Conservation (phyloP, 345 rosid genomes). For the Gossypium longicalyx region DNA sequence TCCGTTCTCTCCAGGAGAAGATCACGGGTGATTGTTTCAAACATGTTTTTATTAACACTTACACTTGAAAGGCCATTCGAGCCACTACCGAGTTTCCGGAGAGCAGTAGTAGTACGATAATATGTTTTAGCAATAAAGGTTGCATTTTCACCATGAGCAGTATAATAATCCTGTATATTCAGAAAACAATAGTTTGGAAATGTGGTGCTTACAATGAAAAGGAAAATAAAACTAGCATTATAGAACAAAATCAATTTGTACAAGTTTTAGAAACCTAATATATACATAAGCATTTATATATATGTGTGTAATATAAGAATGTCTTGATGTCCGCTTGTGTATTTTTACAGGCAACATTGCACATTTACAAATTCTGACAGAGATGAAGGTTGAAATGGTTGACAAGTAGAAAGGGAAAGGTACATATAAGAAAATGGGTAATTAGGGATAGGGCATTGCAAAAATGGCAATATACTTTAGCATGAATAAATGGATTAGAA, state of each 20-base stretch:
- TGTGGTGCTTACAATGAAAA: neutral
- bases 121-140: slow-evolving; percentile 82
- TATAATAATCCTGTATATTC: slow-evolving; percentile 74
- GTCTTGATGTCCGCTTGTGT: neutral
- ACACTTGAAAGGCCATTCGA: slow-evolving; percentile 76
- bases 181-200: slow-evolving; percentile 5
- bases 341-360: neutral
- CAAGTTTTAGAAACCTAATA: neutral
- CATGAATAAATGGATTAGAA: neutral
- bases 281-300: neutral
- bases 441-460: neutral
- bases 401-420: neutral
- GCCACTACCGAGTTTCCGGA: slow-evolving; percentile 77
- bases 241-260: neutral
- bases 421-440: neutral
- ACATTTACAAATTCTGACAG: neutral
- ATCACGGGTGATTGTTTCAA: slow-evolving; percentile 79
- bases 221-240: neutral
- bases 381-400: neutral
- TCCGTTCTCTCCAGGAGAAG: slow-evolving; percentile 88
- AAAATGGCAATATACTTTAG: neutral
- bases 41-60: slow-evolving; percentile 78
- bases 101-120: slow-evolving; percentile 77
- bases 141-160: slow-evolving; percentile 93
- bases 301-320: neutral